A percentile compares a stretch with the other conserved stretches of the same genome.
Evolutionary conservation across 2,329 filamentous ascomycete genomes (phyloP).

Genomic region (Myriosclerotinia duriaeana): DNA sequence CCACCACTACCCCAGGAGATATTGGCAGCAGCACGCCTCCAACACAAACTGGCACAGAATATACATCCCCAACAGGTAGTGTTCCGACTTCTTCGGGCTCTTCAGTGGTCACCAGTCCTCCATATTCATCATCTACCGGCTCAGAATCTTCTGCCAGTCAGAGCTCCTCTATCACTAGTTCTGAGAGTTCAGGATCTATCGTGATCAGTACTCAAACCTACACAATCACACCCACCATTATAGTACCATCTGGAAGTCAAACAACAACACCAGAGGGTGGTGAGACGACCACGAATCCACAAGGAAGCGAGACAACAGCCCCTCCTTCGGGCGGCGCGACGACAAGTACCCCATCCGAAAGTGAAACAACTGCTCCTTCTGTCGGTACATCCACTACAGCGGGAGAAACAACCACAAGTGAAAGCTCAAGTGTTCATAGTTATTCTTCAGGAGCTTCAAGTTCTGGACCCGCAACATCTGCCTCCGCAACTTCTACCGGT

Average conservation of each 20-base stretch:
- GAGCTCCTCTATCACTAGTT: background rate
- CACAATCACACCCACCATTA: constrained; percentile 9
- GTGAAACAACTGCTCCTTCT: background rate
- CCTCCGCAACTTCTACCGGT: background rate
- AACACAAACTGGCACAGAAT: background rate
- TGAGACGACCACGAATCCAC: background rate
- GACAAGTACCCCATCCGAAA: background rate
- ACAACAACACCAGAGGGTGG: background rate
- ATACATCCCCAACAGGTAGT: background rate
- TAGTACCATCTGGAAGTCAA: background rate
- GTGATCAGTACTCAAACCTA: constrained; percentile 4
- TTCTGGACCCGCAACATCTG: background rate
- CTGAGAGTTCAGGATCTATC: background rate
- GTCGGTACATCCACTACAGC: background rate
- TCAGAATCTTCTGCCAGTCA: constrained; percentile 20
- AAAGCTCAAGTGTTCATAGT: constrained; percentile 10
- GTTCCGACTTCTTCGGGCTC: constrained; percentile 11
- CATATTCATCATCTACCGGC: constrained; percentile 6
- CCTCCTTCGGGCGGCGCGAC: background rate
- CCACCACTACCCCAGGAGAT: constrained; percentile 11
- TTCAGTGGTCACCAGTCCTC: constrained; percentile 3
- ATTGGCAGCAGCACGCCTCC: constrained; percentile 9
- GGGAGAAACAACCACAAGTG: constrained; percentile 2
- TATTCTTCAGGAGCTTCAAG: background rate
- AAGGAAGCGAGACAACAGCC: background rate